Base-by-base conservation (phyloP, 176 grass and related monocot genomes). In the Bothriochloa decipiens region DNA sequence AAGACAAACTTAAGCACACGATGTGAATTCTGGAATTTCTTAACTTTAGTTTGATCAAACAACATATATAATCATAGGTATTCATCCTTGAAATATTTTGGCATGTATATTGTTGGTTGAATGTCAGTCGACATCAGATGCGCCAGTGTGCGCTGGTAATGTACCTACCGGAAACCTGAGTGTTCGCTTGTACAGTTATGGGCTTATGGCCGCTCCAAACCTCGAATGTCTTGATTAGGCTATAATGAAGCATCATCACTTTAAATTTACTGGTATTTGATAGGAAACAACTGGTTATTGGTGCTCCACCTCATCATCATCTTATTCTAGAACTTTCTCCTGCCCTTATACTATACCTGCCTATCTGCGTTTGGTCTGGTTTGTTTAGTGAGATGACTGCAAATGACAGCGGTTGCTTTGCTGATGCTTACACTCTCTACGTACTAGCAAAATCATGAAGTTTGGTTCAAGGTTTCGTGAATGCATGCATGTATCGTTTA, bases 321-420 rank as follows among this genome's bases (percentile, higher is more conserved):
- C 16, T 58, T 72, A 45, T 67, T 89, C 68, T 2, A 37, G 9
- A 70, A 60, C 7, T 32, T 22, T n/a, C 1, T 29, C 26, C 17
- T 60, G 55, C 22, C 22, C 53, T 58, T 8, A 23, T 27, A 14
- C 2, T 10, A 52, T 61, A 25, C 57, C 9, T 2, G 62, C 11
- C 12, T 71, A 37, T 32, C 5, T 33, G 23, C 2, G 14, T 22
- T 64, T 61, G 10, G 65, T 69, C 15, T 32, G 42, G 17, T 42
- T 63, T 76, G 58, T 69, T 83, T 83, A 26, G 13, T 79, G 13
- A 73, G 45, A 67, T 68, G 43, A 25, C 37, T 50, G 61, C n/a
- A 6, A 70, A 70, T 2, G 8, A 41, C 42, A 8, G 36, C 11
- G 11, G 15, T 70, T 75, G 40, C 14, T 72, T 65, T 16, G 18